Evolutionary conservation across 495 filamentous ascomycete species (phyloP), one percentile per base, ranked within the genome.

Genomic region (Daldinia caldariorum): DNA sequence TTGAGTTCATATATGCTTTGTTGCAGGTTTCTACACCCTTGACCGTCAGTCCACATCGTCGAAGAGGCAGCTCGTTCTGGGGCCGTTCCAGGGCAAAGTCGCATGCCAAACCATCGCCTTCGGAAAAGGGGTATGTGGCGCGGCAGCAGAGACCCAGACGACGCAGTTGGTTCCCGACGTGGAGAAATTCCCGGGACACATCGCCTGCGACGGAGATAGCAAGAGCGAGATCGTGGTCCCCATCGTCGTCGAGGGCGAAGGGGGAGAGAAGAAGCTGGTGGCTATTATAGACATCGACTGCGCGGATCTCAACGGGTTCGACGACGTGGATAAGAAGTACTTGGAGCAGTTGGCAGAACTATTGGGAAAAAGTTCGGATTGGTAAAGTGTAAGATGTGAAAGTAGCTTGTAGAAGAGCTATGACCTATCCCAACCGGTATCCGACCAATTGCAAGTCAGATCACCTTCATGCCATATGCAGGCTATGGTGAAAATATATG

Each of bases 211-310:
- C 79, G 86, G 85, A 9, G 90, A 87, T 63, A 92, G 88, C 63
- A 88, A 83, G 77, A 96, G 93, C 79, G 94, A 97, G 84, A 92
- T 97, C 77, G 94, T 97, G 4, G 92, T 97, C 34, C 94, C 94
- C 12, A 88, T 97, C 72, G 63, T 91, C 22, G 80, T 83, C 16
- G 55, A n/a, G 18, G 74, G 66, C 16, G 71, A 72, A n/a, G 61
- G 54, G 12, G 75, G 63, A 43, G 58, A 43, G 70, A 90, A 87
- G 84, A 78, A 69, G 57, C 50, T 93, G n/a, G 90, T 95, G 22
- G 94, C 87, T 8, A 92, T 97, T 74, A 93, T 97, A 58, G 94
- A 97, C 74, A 80, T 97, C 20, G 94, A 97, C 76, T 97, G 93
- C 76, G 84, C 88, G 13, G 86, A 85, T 26, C 71, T 83, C 39